Evolutionary conservation across 495 filamentous ascomycete species (phyloP), one percentile per base, ranked within the genome.

Genomic region (Xylaria scruposa): DNA sequence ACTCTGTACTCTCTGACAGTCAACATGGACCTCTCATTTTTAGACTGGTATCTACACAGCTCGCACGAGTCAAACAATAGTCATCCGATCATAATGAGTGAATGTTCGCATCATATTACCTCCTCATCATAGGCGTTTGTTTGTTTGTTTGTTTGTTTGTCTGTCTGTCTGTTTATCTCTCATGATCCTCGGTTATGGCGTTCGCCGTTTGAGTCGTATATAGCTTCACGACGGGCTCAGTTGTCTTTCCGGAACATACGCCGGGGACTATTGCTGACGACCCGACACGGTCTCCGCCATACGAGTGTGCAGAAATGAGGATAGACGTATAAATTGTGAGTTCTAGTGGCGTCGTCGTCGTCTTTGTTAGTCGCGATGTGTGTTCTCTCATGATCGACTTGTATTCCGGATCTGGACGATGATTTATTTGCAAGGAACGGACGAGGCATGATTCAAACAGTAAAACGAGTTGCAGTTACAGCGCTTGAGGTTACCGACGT

Each of bases 311-410:
- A 15, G 51, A 21, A 29, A 54, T 56, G 53, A 31, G 13, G 53
- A 56, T 56, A 4, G 26, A 10, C 26, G 26, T 31, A 1, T 42
- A 13, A 12, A 56, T 31, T 31, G 53, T 56, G 53, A 17, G 53
- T 31, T 6, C 19, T 31, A 29, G 53, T 56, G 24, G 53, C 13
- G 53, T 31, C 26, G 19, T 31, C 26, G 19, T 6, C 53, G 9
- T 56, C 24, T 56, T 56, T 10, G 29, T 56, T 56, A 60, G 58
- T 38, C 38, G 10, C 31, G 21, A 38, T 26, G 13, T 59, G 31
- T 38, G n/a, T 3, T 44, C 44, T 63, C 44, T 63, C 60, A 63
- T 44, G 60, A 63, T 63, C 60, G 38, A 29, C 60, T 10, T 38
- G 33, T 36, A n/a, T 36, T 10, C 5, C 4, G 7, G 54, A 58